These are phyloP conservation scores for Cicer chorassanicum DNA, from an alignment of 306 rosid genomes.

Conservation along the genomic window DNA sequence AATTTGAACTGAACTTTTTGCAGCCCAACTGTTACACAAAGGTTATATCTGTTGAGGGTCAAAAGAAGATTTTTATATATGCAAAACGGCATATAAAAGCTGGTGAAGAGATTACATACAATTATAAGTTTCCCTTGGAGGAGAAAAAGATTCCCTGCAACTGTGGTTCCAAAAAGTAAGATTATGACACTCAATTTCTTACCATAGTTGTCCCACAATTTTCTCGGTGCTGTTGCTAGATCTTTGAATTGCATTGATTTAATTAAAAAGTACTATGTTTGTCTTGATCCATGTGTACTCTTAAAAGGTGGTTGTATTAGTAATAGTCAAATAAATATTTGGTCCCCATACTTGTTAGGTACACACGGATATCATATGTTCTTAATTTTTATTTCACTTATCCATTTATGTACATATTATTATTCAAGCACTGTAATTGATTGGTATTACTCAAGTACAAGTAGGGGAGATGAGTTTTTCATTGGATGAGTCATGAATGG, in stretches of 20 bases:
- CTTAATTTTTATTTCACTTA: constrained; percentile 3
- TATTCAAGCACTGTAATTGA: background rate
- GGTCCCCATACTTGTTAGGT: background rate
- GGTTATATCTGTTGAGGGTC: constrained; percentile 93
- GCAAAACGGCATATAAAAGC: constrained; percentile 88
- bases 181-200: constrained; percentile 29
- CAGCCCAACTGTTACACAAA: constrained; percentile 99
- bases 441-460: background rate
- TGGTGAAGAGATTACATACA: constrained; percentile 95
- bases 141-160: constrained; percentile 97
- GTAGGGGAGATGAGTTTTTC: background rate
- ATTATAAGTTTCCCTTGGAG: constrained; percentile 98
- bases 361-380: background rate
- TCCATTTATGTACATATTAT: background rate
- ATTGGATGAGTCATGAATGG: background rate
- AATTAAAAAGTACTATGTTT: background rate
- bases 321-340: background rate
- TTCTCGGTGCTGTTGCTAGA: background rate
- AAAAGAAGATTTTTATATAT: constrained; percentile 87
- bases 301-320: background rate
- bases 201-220: constrained; percentile 29
- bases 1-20: constrained; percentile 45
- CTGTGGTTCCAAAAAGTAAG: constrained; percentile 93
- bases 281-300: constrained; percentile 3
- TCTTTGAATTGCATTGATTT: constrained; percentile 13